A percentile compares a stretch with the other conserved stretches of the same genome.
Conservation (phyloP, 2,329 filamentous ascomycete genomes). For the Cladosporium sp. region DNA sequence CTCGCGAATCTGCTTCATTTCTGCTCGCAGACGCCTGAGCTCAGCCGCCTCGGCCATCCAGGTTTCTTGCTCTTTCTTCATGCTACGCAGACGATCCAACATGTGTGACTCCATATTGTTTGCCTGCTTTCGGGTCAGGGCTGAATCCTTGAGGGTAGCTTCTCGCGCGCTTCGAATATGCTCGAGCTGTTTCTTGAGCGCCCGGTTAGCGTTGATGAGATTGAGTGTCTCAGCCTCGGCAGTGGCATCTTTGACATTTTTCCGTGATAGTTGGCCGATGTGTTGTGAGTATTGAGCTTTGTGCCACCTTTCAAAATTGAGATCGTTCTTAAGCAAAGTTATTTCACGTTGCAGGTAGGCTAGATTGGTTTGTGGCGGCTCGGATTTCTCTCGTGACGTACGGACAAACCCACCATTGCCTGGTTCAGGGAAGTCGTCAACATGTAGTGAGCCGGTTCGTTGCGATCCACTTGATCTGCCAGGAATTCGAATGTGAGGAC, state of each 20-base stretch:
- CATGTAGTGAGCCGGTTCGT: slow-evolving; percentile 16
- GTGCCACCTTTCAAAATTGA: slow-evolving; percentile 78
- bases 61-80: slow-evolving; percentile 32
- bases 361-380: slow-evolving; percentile 33
- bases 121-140: slow-evolving; percentile 55
- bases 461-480: slow-evolving; percentile 14
- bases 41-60: slow-evolving; percentile 54
- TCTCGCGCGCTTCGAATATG: slow-evolving; percentile 31
- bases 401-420: slow-evolving; percentile 1
- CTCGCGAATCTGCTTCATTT: slow-evolving; percentile 61
- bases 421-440: slow-evolving; percentile 27
- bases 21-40: slow-evolving; percentile 50
- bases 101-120: slow-evolving; percentile 65
- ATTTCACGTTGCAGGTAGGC: slow-evolving; percentile 67
- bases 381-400: slow-evolving; percentile 14
- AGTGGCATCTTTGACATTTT: slow-evolving; percentile 70
- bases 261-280: slow-evolving; percentile 71
- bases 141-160: slow-evolving; percentile 30
- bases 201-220: slow-evolving; percentile 70
- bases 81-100: slow-evolving; percentile 27
- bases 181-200: slow-evolving; percentile 64
- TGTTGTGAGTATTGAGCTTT: slow-evolving; percentile 80
- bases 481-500: slow-evolving; percentile 18
- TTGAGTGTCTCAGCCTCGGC: slow-evolving; percentile 80
- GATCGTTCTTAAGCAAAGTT: slow-evolving; percentile 71